Evolutionary conservation across 805 yeast genomes (phyloP).

Genomic region (Cyberlindnera sargentensis): DNA sequence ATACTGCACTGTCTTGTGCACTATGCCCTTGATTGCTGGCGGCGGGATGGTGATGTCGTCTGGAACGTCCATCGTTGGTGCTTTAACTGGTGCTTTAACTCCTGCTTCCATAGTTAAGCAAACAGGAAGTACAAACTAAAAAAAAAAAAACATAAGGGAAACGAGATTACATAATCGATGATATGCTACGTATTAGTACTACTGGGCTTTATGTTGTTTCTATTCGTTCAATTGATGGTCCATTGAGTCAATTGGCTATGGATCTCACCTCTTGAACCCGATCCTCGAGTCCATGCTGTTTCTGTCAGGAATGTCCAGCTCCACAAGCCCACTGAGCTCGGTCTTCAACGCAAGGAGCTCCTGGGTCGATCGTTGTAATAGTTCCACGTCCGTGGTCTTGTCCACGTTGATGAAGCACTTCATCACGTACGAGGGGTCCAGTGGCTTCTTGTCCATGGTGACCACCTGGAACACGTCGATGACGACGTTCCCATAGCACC

Average conservation of each 20-base stretch:
- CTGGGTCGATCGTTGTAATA: constrained; percentile 56
- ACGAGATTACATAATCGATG: no score
- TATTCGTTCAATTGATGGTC: no score
- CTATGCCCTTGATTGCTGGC: constrained; percentile 39
- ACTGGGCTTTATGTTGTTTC: no score
- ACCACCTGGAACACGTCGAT: constrained; percentile 51
- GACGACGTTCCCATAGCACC: constrained; percentile 48
- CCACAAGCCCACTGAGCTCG: constrained; percentile 61
- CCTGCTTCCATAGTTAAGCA: no score
- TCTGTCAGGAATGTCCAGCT: constrained; percentile 69
- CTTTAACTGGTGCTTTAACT: background rate
- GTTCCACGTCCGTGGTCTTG: constrained; percentile 68
- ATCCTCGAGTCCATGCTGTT: constrained; percentile 64
- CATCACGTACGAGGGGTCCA: constrained; percentile 43
- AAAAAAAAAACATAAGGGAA: no score
- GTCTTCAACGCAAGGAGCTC: constrained; percentile 56
- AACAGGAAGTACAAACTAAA: no score
- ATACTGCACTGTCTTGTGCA: constrained; percentile 67
- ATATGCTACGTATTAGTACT: no score
- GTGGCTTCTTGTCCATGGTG: constrained; percentile 24
- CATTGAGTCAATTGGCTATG: background rate
- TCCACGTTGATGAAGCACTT: constrained; percentile 67
- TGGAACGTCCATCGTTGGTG: constrained; percentile 25
- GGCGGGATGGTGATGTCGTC: constrained; percentile 49
- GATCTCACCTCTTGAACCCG: background rate